Base-by-base conservation (phyloP, 164 flowering plant genomes). In the Macadamia tetraphylla region DNA sequence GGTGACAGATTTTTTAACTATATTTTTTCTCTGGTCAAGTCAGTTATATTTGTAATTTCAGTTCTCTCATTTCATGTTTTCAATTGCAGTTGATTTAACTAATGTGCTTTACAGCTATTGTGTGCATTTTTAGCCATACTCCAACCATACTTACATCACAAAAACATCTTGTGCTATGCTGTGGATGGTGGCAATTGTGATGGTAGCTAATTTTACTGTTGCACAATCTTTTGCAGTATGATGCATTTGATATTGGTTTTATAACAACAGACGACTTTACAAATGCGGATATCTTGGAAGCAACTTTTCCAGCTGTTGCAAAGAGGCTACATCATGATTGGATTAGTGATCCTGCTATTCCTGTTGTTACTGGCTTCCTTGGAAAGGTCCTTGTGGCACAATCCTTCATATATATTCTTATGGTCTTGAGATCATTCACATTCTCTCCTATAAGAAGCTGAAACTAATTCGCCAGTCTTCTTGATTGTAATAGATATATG, bases 221-320 rank as follows among this genome's bases (percentile, higher is more conserved):
- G 18, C 35, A 53, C 57, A 14, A 35, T 67, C 29, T 76, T 75
- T 73, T 76, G 83, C 86, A 88, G 91, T 87, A 88, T 76, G 91
- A 88, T 82, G 87, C 94, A 29, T 88, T 85, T 72, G 89, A 80
- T 12, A 84, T 84, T 62, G 91, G 94, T 53, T 74, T 88, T 67
- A 85, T 88, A 66, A 88, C 94, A 52, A 88, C 89, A 9, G 94
- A 88, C 79, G 94, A 88, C 74, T 84, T 84, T 71, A 88, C 94
- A 61, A 87, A 85, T 80, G 94, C 89, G 49, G 94, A 88, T 49
- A 87, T 88, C 46, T 70, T 88, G 74, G 94, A 88, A 75, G 91
- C 91, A 70, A 88, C 94, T 58, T 88, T 87, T 74, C 91, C 91
- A 32, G 91, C 89, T 69, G 83, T 88, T 70, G 88, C 94, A 60